Percentiles rank a stretch among this genome's conserved stretches.
phyloP scores from a whole-genome alignment of 1,284 basidiomycete genomes.

The Ceratobasidium sp. region DNA sequence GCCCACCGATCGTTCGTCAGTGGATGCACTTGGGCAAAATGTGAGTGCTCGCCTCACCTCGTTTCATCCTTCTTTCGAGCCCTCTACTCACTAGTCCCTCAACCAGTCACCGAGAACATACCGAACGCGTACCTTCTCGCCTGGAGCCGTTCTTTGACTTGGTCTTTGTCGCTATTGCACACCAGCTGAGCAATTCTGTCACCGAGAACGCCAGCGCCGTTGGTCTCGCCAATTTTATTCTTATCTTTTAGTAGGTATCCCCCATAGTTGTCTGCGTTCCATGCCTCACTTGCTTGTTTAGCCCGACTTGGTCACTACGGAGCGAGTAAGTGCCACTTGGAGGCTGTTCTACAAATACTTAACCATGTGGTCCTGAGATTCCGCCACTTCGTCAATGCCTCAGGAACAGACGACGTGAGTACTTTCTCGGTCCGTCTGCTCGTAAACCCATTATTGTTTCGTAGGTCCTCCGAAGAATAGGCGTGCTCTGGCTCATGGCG shows the following conservation, averaged over 20 bases:
- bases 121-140: slow-evolving; percentile 46
- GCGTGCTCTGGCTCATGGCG: slow-evolving; percentile 57
- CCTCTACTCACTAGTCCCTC: background rate
- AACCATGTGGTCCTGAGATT: slow-evolving; percentile 47
- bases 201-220: slow-evolving; percentile 48
- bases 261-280: background rate
- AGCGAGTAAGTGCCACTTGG: slow-evolving; percentile 51
- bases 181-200: slow-evolving; percentile 58
- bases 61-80: background rate
- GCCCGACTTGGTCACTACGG: slow-evolving; percentile 59
- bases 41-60: slow-evolving; percentile 10
- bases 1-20: slow-evolving; percentile 20
- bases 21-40: slow-evolving; percentile 38
- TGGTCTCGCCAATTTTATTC: slow-evolving; percentile 52
- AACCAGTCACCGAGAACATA: slow-evolving; percentile 32
- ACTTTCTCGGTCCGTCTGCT: background rate
- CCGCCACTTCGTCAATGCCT: slow-evolving; percentile 56
- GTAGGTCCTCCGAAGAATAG: slow-evolving; percentile 55
- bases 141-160: slow-evolving; percentile 61
- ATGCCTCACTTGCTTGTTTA: background rate
- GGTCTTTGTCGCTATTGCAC: slow-evolving; percentile 59
- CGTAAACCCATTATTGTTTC: background rate
- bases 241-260: slow-evolving; percentile 51
- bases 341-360: background rate
- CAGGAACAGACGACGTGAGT: slow-evolving; percentile 57